Evolutionary conservation across 345 rosid genomes (phyloP).

Genomic region (Bretschneidera sinensis): DNA sequence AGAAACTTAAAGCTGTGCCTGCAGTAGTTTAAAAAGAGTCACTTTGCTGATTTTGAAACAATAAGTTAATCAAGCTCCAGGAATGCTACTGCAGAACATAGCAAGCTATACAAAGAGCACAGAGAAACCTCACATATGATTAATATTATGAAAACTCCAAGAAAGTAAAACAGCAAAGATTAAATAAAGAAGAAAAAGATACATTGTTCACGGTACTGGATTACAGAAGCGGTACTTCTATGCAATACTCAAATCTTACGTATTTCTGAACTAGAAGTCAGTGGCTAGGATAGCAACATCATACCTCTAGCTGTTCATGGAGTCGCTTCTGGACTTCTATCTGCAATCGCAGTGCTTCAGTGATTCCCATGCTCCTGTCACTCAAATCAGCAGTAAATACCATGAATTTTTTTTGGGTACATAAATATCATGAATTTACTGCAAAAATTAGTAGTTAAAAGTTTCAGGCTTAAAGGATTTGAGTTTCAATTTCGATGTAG

Average conservation of each 20-base stretch:
- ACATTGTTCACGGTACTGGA: background rate
- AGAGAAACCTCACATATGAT: background rate
- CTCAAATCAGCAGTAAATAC: background rate
- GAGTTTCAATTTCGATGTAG: too few relatives aligned
- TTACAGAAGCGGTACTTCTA: background rate
- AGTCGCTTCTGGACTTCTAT: conserved; percentile 5
- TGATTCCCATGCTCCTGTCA: conserved; percentile 25
- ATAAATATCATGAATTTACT: too few relatives aligned
- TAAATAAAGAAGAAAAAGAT: too few relatives aligned
- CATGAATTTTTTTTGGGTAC: too few relatives aligned
- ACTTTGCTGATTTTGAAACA: too few relatives aligned
- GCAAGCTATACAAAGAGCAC: background rate
- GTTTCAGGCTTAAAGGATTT: too few relatives aligned
- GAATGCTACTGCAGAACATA: too few relatives aligned
- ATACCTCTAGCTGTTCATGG: conserved; percentile 5
- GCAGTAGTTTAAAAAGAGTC: too few relatives aligned
- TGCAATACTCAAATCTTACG: background rate
- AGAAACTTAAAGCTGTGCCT: too few relatives aligned
- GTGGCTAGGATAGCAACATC: background rate
- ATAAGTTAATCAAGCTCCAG: too few relatives aligned
- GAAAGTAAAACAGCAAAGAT: too few relatives aligned
- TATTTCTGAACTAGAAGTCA: background rate
- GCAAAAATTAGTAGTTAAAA: too few relatives aligned
- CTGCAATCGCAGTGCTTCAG: conserved; percentile 8
- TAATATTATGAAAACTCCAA: background rate